phyloP scores from a whole-genome alignment of 305 asterid species.

The Fraxinus dipetala region DNA sequence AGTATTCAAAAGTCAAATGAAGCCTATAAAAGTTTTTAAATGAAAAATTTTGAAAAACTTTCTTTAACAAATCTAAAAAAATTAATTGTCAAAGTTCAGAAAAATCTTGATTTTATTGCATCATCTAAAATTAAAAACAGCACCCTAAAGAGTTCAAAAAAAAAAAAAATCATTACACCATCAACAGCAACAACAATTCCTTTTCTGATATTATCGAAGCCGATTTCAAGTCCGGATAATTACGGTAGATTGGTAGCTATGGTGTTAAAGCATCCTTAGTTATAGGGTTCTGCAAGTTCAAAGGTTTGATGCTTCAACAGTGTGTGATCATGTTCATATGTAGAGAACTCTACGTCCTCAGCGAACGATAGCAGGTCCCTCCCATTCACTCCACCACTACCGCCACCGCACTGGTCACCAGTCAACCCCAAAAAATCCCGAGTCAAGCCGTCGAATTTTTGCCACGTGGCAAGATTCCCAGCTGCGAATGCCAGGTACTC shows the following conservation, averaged over 20 bases:
- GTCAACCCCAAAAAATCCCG: constrained; percentile 74
- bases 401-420: constrained; percentile 37
- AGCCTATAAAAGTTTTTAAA: not conserved
- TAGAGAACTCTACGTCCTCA: constrained; percentile 41
- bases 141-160: not conserved
- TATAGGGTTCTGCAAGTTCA: constrained; percentile 43
- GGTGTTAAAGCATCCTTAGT: not conserved
- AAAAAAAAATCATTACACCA: not conserved
- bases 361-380: constrained; percentile 43
- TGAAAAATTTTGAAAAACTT: too few relatives aligned
- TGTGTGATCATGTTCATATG: constrained; percentile 38
- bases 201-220: not conserved
- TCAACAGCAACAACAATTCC: not conserved
- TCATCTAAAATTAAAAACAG: not conserved
- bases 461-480: constrained; percentile 36
- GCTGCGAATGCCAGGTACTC: constrained; percentile 14
- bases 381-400: constrained; percentile 14
- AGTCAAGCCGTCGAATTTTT: constrained; percentile 49
- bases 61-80: not conserved
- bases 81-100: not conserved
- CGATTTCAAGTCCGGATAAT: not conserved
- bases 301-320: constrained; percentile 48
- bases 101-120: not conserved
- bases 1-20: not conserved
- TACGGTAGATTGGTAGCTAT: not conserved